These are phyloP conservation scores for Gryganskiella cystojenkinii DNA, from an alignment of 192 early-diverging fungal genomes.

Conservation along the genomic window DNA sequence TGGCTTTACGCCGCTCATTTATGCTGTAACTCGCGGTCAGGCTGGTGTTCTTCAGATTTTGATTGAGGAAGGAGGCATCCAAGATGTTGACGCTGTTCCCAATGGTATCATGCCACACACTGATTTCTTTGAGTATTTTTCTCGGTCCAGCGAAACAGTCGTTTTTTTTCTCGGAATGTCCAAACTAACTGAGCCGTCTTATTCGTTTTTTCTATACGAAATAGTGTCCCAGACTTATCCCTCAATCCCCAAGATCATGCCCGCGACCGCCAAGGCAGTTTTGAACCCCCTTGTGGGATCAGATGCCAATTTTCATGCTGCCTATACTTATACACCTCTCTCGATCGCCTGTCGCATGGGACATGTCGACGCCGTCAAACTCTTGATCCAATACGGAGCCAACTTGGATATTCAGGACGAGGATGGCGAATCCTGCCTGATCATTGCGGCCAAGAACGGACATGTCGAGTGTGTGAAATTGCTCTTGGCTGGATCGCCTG, in stretches of 20 bases:
- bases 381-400: constrained; percentile 66
- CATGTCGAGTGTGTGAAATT: constrained; percentile 61
- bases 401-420: constrained; percentile 70
- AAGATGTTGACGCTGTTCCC: constrained; percentile 57
- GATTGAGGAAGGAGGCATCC: constrained; percentile 63
- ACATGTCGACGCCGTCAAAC: constrained; percentile 55
- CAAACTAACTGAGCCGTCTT: too few species aligned
- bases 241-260: constrained; percentile 42
- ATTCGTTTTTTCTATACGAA: background rate
- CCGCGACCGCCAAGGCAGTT: constrained; percentile 29
- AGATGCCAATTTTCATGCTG: constrained; percentile 28
- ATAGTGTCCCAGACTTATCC: background rate
- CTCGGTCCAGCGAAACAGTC: too few species aligned
- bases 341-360: constrained; percentile 63
- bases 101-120: constrained; percentile 23
- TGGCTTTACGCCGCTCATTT: constrained; percentile 72
- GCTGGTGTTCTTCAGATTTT: constrained; percentile 57
- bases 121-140: too few species aligned
- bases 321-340: constrained; percentile 55
- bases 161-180: background rate
- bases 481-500: constrained; percentile 50
- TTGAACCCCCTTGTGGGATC: constrained; percentile 34
- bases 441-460: constrained; percentile 63
- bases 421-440: constrained; percentile 75
- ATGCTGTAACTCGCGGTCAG: constrained; percentile 66